A percentile compares a stretch with the other conserved stretches of the same genome.
Conservation (phyloP, 768 basidiomycete species). For the Rhizopogon salebrosus region DNA sequence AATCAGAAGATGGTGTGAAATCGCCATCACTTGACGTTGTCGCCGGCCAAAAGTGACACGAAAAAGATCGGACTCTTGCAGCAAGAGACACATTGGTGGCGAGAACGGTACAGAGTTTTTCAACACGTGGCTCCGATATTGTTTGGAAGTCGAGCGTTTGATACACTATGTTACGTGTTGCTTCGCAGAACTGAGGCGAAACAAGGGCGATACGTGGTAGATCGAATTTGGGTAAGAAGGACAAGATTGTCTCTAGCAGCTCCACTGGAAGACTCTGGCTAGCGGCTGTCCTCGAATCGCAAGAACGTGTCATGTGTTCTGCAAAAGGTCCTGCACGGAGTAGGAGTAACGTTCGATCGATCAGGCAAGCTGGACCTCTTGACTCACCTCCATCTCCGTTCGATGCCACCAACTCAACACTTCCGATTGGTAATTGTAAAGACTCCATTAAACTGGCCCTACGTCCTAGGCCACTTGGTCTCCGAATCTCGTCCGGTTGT, state of each 20-base stretch:
- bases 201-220: slow-evolving; percentile 18
- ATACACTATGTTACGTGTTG: slow-evolving; percentile 19
- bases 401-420: slow-evolving; percentile 3
- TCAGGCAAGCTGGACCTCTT: slow-evolving; percentile 13
- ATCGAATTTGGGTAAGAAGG: slow-evolving; percentile 13
- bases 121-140: slow-evolving; percentile 7
- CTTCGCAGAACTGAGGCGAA: slow-evolving; percentile 16
- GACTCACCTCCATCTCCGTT: background rate
- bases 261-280: slow-evolving; percentile 12
- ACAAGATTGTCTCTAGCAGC: slow-evolving; percentile 17
- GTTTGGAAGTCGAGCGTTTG: slow-evolving; percentile 14
- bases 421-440: slow-evolving; percentile 5
- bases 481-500: slow-evolving; percentile 28
- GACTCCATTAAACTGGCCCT: slow-evolving; percentile 23
- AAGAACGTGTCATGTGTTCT: background rate
- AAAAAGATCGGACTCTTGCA: slow-evolving; percentile 16
- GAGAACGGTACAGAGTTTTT: slow-evolving; percentile 15
- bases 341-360: slow-evolving; percentile 3
- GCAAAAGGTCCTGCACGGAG: background rate
- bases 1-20: slow-evolving; percentile 10
- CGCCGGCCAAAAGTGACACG: slow-evolving; percentile 19
- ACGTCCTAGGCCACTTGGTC: slow-evolving; percentile 26
- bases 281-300: background rate
- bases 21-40: slow-evolving; percentile 6
- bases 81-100: slow-evolving; percentile 18